Conservation (phyloP, 768 basidiomycete species). For the Butyriboletus loyo region DNA sequence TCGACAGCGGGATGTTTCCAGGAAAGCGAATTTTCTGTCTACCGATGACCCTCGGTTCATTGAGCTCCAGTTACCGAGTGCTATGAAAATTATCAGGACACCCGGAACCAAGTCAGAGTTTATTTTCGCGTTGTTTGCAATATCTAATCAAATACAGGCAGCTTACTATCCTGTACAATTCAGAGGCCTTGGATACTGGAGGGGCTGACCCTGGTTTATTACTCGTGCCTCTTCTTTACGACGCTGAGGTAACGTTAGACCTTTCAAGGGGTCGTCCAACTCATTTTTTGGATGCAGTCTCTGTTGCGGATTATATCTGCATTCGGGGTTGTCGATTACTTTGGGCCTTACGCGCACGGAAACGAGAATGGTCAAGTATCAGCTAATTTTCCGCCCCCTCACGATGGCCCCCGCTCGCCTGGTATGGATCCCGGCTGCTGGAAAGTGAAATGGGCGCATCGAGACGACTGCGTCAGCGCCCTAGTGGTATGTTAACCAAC, state of each 20-base stretch:
- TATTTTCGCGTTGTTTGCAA: neutral
- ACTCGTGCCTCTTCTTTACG: conserved; percentile 56
- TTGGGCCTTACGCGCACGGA: conserved; percentile 34
- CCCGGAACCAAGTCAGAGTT: conserved; percentile 49
- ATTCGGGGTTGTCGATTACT: conserved; percentile 66
- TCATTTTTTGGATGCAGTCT: conserved; percentile 36
- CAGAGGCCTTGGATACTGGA: conserved; percentile 42
- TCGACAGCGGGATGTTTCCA: conserved; percentile 15
- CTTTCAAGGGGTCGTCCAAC: neutral
- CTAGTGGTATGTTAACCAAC: conserved; percentile 50
- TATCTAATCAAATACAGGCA: conserved; percentile 25
- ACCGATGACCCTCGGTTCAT: conserved; percentile 28
- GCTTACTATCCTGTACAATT: conserved; percentile 51
- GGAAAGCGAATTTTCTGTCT: conserved; percentile 12
- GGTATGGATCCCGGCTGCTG: conserved; percentile 62
- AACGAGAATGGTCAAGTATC: conserved; percentile 18
- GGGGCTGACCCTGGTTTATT: conserved; percentile 35
- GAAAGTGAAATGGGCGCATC: conserved; percentile 77
- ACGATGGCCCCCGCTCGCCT: conserved; percentile 51
- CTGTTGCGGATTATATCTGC: conserved; percentile 49
- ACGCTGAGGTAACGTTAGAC: conserved; percentile 48
- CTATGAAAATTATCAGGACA: conserved; percentile 60
- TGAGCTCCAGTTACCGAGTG: conserved; percentile 49
- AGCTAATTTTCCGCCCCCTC: conserved; percentile 43
- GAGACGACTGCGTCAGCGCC: conserved; percentile 72